Base-by-base conservation (phyloP, 2,329 filamentous ascomycete genomes). In the Penicillium sp. region DNA sequence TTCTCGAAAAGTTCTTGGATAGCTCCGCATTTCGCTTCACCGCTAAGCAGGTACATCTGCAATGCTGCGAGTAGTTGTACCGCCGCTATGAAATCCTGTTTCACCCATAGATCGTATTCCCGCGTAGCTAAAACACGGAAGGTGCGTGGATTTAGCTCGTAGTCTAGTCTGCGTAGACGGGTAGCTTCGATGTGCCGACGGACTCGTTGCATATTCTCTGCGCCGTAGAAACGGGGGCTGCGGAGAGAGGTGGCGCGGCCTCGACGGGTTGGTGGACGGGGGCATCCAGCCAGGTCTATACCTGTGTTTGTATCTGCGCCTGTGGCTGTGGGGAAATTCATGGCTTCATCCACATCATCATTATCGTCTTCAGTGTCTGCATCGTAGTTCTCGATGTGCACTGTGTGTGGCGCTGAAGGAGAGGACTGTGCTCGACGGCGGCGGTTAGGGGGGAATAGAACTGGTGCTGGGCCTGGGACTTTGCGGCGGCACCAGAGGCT, bases 101-200 rank as follows among this genome's bases (percentile, higher is more conserved):
- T 53, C 0, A 44, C 22, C 68, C 68, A 71, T 6, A 72, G 57
- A 24, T 72, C 63, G 42, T 64, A 72, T 24, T 72, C 70, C 3
- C 56, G 44, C n/a, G 65, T 69, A 4, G 51, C 66, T 0, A 69
- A 44, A 4, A 71, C 54, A 4, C 64, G 64, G 56, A 72, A 68
- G 1, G 59, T 61, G 2, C 57, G 59, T 1, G 52, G 44, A 11
- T 66, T 47, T 0, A 48, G 43, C 39, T 70, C 66, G 16, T 57
- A 52, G 7, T 66, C 67, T 8, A 42, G 35, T 5, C 49, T 57
- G 16, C 55, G 53, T 5, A 67, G 52, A 16, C 54, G 58, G 0
- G 52, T 29, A 49, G 59, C 61, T 24, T 64, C 61, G 3, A 66
- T 35, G 16, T 62, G 56, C 16, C 63, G 60, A 24, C 61, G 52